A percentile compares a stretch with the other conserved stretches of the same genome.
Conservation (phyloP, 805 yeast species). For the Henningerozyma blattae region DNA sequence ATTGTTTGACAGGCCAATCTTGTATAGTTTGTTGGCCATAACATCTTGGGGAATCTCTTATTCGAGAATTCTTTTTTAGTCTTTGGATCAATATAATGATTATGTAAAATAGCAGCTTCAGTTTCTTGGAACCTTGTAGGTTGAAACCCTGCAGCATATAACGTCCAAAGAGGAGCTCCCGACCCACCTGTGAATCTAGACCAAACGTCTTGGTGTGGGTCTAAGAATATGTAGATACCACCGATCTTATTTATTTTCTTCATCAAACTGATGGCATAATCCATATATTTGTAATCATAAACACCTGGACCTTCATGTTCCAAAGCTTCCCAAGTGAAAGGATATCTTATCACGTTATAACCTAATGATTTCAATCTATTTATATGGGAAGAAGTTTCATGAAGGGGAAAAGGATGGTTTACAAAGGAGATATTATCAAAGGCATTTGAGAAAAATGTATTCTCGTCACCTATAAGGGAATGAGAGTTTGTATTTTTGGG, state of each 20-base stretch:
- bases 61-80: slow-evolving; percentile 29
- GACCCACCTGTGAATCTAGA: slow-evolving; percentile 79
- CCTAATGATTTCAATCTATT: slow-evolving; percentile 69
- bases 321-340: slow-evolving; percentile 84
- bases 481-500: slow-evolving; percentile 36
- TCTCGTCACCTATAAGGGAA: slow-evolving; percentile 15
- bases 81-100: slow-evolving; percentile 30
- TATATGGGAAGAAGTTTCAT: slow-evolving; percentile 60
- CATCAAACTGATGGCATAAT: slow-evolving; percentile 54
- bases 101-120: slow-evolving; percentile 74
- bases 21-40: slow-evolving; percentile 83
- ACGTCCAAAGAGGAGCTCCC: slow-evolving; percentile 92
- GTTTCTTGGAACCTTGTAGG: slow-evolving; percentile 61
- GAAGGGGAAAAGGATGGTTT: slow-evolving; percentile 68
- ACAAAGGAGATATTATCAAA: slow-evolving; percentile 63
- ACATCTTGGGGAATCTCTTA: slow-evolving; percentile 58
- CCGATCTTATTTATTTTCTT: slow-evolving; percentile 48
- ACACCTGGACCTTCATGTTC: slow-evolving; percentile 80
- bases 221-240: slow-evolving; percentile 68
- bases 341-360: slow-evolving; percentile 62
- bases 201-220: slow-evolving; percentile 95
- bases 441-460: slow-evolving; percentile 50
- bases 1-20: slow-evolving; percentile 65
- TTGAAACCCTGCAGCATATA: slow-evolving; percentile 77
- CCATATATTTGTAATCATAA: slow-evolving; percentile 68